These are phyloP conservation scores for Candida tibetensis DNA, from an alignment of 805 yeast species.

Conservation along the genomic window DNA sequence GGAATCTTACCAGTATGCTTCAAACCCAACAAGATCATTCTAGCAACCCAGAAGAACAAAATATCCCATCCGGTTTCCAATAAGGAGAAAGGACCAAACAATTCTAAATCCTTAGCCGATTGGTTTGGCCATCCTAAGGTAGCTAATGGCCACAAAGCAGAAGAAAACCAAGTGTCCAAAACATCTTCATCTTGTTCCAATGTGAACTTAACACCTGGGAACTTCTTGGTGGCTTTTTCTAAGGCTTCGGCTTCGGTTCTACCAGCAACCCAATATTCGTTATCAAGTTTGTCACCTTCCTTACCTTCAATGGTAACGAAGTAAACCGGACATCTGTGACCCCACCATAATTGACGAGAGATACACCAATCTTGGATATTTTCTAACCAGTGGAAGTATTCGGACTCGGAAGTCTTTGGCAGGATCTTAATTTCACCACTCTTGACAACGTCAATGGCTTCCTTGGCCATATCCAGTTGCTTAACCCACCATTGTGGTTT, in stretches of 20 bases:
- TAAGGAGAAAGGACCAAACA: slow-evolving; percentile 87
- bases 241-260: slow-evolving; percentile 79
- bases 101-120: slow-evolving; percentile 65
- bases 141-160: slow-evolving; percentile 97
- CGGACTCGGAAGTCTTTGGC: slow-evolving; percentile 89
- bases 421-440: slow-evolving; percentile 75
- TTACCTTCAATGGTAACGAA: slow-evolving; percentile 78
- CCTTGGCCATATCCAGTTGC: slow-evolving; percentile 83
- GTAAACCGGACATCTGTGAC: slow-evolving; percentile 97
- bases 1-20: slow-evolving; percentile 90
- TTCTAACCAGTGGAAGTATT: slow-evolving; percentile 92
- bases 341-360: slow-evolving; percentile 91
- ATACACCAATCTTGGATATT: slow-evolving; percentile 99
- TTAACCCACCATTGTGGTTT: slow-evolving; percentile 99
- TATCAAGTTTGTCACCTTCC: slow-evolving; percentile 59
- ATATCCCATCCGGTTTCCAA: slow-evolving; percentile 99
- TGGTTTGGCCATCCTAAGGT: slow-evolving; percentile 92
- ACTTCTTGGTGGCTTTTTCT: slow-evolving; percentile 71
- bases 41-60: slow-evolving; percentile 96
- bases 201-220: slow-evolving; percentile 65
- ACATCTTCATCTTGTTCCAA: slow-evolving; percentile 97
- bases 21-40: slow-evolving; percentile 91
- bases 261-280: slow-evolving; percentile 88
- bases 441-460: slow-evolving; percentile 81
- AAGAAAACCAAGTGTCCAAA: slow-evolving; percentile 97